Conservation (phyloP, 2,329 filamentous ascomycete species). For the Aureobasidium subglaciale region DNA sequence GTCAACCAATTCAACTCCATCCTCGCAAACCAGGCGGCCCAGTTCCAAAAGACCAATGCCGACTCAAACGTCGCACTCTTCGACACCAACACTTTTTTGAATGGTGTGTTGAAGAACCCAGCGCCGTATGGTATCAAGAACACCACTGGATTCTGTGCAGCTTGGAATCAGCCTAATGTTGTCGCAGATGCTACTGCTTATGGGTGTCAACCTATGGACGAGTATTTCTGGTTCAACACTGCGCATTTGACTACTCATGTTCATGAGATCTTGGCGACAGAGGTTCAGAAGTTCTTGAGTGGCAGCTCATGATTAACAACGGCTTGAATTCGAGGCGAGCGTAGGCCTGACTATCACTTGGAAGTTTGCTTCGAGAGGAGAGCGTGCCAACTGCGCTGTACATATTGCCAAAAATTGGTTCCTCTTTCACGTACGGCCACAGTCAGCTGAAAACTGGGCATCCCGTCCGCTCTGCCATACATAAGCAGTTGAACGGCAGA, state of each 20-base stretch:
- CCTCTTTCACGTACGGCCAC: no score
- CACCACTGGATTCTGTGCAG: conserved; percentile 38
- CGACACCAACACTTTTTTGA: background rate
- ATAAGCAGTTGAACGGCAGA: no score
- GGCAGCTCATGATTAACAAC: background rate
- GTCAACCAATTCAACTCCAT: conserved; percentile 40
- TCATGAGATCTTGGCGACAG: conserved; percentile 33
- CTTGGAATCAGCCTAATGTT: conserved; percentile 42
- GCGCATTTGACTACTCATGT: conserved; percentile 40
- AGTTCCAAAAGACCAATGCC: conserved; percentile 29
- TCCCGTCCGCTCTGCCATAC: no score
- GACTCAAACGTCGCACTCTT: conserved; percentile 30
- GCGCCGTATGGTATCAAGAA: conserved; percentile 38
- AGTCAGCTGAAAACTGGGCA: no score
- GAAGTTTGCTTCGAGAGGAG: no score
- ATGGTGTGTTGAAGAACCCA: background rate
- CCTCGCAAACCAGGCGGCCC: conserved; percentile 28
- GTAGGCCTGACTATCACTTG: no score
- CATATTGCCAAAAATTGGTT: no score
- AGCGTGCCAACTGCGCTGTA: no score
- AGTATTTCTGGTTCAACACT: conserved; percentile 44
- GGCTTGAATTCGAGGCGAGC: no score
- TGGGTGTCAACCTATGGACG: conserved; percentile 37
- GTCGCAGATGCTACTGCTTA: conserved; percentile 36
- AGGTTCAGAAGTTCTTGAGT: background rate